These are phyloP conservation scores for Triticum aestivum DNA, from an alignment of 176 grass and related monocot genomes.

Conservation along the genomic window IWGSC_CS_RefSeq_v2.1 NC_057805.1:13586305-13586804, in stretches of 20 bases:
- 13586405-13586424: neutral
- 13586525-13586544: neutral
- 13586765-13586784: conserved; percentile 26
- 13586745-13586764: conserved; percentile 3
- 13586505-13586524: neutral
- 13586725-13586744: conserved; percentile 30
- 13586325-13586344: conserved; percentile 3
- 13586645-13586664: neutral
- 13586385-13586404: neutral
- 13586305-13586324: conserved; percentile 24
- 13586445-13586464: neutral
- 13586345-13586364: neutral
- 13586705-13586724: conserved; percentile 35
- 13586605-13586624: neutral
- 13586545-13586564: no score
- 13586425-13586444: neutral
- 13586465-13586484: neutral
- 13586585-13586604: neutral
- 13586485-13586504: neutral
- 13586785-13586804: neutral
- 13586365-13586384: conserved; percentile 13
- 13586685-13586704: conserved; percentile 42
- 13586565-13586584: neutral
- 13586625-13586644: neutral
- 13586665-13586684: conserved; percentile 30